Base-by-base conservation (phyloP, 2,329 filamentous ascomycete species). In the Penicillium sp. region DNA sequence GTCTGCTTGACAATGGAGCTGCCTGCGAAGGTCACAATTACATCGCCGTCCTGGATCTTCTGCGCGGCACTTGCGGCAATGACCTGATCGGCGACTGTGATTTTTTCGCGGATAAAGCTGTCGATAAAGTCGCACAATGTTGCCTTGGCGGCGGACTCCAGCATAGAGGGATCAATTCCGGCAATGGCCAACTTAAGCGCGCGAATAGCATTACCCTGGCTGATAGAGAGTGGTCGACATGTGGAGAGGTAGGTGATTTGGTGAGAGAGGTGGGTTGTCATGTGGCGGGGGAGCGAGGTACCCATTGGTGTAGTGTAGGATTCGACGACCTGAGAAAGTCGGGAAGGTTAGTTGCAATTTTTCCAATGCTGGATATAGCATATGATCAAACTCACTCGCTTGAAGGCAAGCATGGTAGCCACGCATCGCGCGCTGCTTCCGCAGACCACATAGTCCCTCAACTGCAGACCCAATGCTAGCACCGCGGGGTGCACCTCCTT, bases 211-310 rank as follows among this genome's bases (percentile, higher is more conserved):
- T 98, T 99, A 59, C 95, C 95, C 88, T 98, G 96, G 60, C 91
- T 91, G 76, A 96, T 95, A 64, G 91, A 96, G 77, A 99, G 90
- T 33, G 95, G 93, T n/a, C 95, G 88, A 71, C 93, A 97, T 65
- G 91, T 91, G 58, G 91, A 90, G 59, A 99, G 84, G 71, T 96
- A 97, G 63, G 96, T 92, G 70, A 99, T 97, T 76, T 99, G 95
- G 37, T 93, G 91, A 69, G 92, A 95, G 58, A 99, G 86, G 75
- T 98, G 91, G 11, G 90, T 90, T 31, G 91, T 95, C 67, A 99
- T 87, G 78, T 99, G 93, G 33, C 95, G 88, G 21, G 92, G 90
- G 43, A 99, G 84, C 42, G 92, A 93, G 56, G 88, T 92, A 42
- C 90, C 89, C 26, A 87, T 82, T 5, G 95, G 95, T 1, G 93